Percentiles rank a stretch among this genome's conserved stretches.
phyloP scores from a whole-genome alignment of 495 filamentous ascomycete genomes.

The Aspergillus funiculosus region DNA sequence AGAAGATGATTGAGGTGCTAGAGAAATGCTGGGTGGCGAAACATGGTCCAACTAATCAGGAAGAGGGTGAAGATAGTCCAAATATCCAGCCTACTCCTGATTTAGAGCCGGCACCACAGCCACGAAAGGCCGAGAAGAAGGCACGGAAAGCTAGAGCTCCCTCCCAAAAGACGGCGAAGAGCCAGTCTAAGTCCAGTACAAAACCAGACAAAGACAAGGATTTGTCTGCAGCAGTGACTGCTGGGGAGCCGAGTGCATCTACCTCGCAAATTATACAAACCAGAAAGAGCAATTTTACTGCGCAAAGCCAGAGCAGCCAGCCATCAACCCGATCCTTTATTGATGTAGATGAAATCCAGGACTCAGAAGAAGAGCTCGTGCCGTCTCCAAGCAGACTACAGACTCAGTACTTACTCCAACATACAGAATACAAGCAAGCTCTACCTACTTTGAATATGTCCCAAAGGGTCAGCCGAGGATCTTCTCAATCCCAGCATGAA shows the following conservation, averaged over 20 bases:
- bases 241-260: too few relatives aligned
- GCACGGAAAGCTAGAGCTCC: slow-evolving; percentile 2
- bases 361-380: slow-evolving; percentile 51
- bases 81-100: slow-evolving; percentile 4
- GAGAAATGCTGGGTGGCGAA: slow-evolving; percentile 66
- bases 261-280: too few relatives aligned
- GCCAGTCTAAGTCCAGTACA: slow-evolving; percentile 6
- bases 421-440: slow-evolving; percentile 1
- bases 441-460: slow-evolving; percentile 4
- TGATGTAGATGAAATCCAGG: slow-evolving; percentile 56
- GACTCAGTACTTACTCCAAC: slow-evolving; percentile 15
- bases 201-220: not conserved
- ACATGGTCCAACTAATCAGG: slow-evolving; percentile 17
- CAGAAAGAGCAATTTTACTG: not conserved
- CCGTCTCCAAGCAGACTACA: slow-evolving; percentile 34
- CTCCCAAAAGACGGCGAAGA: slow-evolving; percentile 11
- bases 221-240: too few relatives aligned
- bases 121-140: slow-evolving; percentile 1
- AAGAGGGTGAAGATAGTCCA: not conserved
- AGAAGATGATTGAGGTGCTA: slow-evolving; percentile 65
- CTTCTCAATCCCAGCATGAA: not conserved
- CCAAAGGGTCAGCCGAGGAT: not conserved
- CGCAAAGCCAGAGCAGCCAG: not conserved
- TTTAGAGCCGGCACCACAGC: not conserved
- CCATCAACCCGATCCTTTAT: slow-evolving; percentile 20